Conservation (phyloP, 805 yeast species). For the Scheffersomyces amazonensis region DNA sequence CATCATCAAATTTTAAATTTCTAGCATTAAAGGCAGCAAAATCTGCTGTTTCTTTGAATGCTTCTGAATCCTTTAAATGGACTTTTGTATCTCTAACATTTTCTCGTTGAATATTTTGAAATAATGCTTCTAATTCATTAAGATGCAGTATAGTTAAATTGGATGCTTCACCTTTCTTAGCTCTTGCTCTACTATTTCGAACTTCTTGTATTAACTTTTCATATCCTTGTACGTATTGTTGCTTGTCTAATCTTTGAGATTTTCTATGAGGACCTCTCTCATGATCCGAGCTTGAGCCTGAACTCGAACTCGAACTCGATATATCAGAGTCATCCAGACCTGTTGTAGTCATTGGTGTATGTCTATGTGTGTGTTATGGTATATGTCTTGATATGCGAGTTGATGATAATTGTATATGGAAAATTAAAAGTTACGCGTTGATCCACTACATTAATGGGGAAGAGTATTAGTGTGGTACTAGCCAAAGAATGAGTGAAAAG, state of each 20-base stretch:
- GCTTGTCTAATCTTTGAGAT: conserved; percentile 31
- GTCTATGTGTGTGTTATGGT: too few relatives aligned
- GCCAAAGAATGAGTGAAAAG: too few relatives aligned
- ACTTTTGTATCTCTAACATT: conserved; percentile 31
- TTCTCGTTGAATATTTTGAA: conserved; percentile 20
- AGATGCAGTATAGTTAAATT: conserved; percentile 31
- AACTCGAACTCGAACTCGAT: too few relatives aligned
- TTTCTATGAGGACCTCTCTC: conserved; percentile 19
- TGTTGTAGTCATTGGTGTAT: too few relatives aligned
- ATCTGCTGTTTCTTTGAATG: conserved; percentile 56
- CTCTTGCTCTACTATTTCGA: conserved; percentile 23
- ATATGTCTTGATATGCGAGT: too few relatives aligned
- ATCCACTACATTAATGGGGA: too few relatives aligned
- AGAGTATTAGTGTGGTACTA: too few relatives aligned
- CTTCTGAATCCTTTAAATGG: conserved; percentile 56
- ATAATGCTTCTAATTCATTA: conserved; percentile 9
- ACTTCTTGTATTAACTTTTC: neutral
- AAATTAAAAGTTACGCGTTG: too few relatives aligned
- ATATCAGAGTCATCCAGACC: too few relatives aligned
- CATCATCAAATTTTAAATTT: conserved; percentile 56
- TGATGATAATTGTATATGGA: too few relatives aligned
- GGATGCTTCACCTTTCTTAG: conserved; percentile 59
- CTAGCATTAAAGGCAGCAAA: conserved; percentile 64
- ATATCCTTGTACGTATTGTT: neutral
- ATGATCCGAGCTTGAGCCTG: conserved; percentile 1